Evolutionary conservation across 2,329 filamentous ascomycete species (phyloP), one percentile per base, ranked within the genome.

Genomic region (Colletotrichum higginsianum): DNA sequence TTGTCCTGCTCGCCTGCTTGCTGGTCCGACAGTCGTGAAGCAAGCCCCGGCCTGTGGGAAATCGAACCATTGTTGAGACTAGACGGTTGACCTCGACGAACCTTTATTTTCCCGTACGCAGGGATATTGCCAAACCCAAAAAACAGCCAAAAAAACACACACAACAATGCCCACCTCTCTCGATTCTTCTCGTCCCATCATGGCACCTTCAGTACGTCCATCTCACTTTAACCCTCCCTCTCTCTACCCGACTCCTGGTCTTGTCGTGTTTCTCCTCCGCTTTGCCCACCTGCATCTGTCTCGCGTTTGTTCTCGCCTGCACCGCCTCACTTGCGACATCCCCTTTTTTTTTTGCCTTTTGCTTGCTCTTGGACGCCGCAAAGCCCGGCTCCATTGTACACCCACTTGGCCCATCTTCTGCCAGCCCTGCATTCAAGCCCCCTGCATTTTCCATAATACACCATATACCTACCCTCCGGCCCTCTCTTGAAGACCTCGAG

Each of bases 161-260:
- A 23, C 21, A 23, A 23, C 75, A 67, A 90, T 90, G 88, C 87
- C 88, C 79, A 80, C 84, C 73, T 90, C 88, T n/a, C 77, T 90
- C 69, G 88, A 90, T 67, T 90, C 88, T 55, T 84, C 87, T 65
- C 87, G 88, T 79, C 88, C 88, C 76, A 90, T 90, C 79, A 90
- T 90, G 88, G 87, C 87, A 71, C 86, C 88, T 58, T 90, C 88
- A 78, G 88, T 90, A 88, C 66, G 88, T 88, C 73, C 9, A 38
- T 38, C 35, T 38, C 35, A 11, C 35, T 38, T 38, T 38, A 11
- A 38, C 2, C 35, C 73, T 71, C 73, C 61, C 26, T 52, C 55
- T 46, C 55, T 58, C 23, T 42, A 47, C 71, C 61, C 55, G 55
- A 52, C 65, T 58, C 46, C 67, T 57, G 57, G 63, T 62, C 30